These are phyloP conservation scores for Coemansia sp. DNA, from an alignment of 371 early-diverging fungal species.

Conservation along the genomic window DNA sequence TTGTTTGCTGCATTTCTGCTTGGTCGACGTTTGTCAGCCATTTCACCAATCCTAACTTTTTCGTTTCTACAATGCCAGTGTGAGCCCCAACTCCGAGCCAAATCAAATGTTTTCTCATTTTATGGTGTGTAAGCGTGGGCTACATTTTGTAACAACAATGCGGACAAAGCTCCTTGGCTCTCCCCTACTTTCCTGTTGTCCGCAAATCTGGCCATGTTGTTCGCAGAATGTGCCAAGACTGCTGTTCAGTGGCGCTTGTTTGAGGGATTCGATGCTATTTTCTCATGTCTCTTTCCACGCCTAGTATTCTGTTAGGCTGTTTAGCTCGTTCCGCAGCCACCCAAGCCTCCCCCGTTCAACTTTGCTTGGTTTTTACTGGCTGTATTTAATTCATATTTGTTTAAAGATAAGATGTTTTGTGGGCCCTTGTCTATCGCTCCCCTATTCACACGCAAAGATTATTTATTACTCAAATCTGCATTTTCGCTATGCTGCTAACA, in stretches of 20 bases:
- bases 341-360: slow-evolving; percentile 5
- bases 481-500: not conserved
- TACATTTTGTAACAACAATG: not conserved
- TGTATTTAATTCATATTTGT: not conserved
- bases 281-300: not conserved
- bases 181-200: not conserved
- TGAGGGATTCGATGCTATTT: not conserved
- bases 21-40: slow-evolving; percentile 2
- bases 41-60: not conserved
- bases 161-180: not conserved
- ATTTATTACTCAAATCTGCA: not conserved
- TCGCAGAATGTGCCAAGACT: not conserved
- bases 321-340: slow-evolving; percentile 10
- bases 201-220: not conserved
- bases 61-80: slow-evolving; percentile 7
- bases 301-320: not conserved
- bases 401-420: no score
- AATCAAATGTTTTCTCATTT: not conserved
- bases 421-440: not conserved
- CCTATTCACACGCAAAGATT: not conserved
- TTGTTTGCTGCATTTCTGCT: not conserved
- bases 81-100: not conserved
- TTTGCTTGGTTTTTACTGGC: not conserved
- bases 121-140: not conserved
- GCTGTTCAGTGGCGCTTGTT: slow-evolving; percentile 1